These are phyloP conservation scores for Ophiognomonia clavigignenti-juglandacearum DNA, from an alignment of 2,329 filamentous ascomycete species.

Conservation along the genomic window DNA sequence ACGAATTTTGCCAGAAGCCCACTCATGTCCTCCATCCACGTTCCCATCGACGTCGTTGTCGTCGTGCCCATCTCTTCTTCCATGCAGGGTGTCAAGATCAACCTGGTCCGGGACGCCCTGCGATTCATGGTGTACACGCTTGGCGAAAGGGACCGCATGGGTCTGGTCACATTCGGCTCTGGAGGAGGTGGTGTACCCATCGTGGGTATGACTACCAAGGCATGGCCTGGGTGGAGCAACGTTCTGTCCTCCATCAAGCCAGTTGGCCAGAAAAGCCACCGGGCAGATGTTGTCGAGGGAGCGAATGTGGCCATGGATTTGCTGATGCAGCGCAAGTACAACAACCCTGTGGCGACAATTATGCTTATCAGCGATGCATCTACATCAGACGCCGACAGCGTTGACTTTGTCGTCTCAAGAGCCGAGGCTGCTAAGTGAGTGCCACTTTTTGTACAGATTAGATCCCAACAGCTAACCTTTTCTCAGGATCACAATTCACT, in stretches of 20 bases:
- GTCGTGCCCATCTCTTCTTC: slow-evolving; percentile 96
- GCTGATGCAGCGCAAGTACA: slow-evolving; percentile 94
- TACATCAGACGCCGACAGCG: slow-evolving; percentile 87
- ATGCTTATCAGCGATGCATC: slow-evolving; percentile 96
- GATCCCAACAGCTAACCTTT: slow-evolving; percentile 20
- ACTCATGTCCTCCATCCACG: slow-evolving; percentile 60
- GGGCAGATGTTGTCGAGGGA: slow-evolving; percentile 94
- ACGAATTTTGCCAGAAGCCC: slow-evolving; percentile 61
- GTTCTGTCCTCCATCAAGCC: slow-evolving; percentile 84
- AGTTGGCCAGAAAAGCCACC: slow-evolving; percentile 92
- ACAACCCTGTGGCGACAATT: slow-evolving; percentile 92
- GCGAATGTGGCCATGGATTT: slow-evolving; percentile 98
- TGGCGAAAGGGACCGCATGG: slow-evolving; percentile 93
- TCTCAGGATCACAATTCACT: slow-evolving; percentile 84
- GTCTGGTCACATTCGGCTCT: slow-evolving; percentile 92
- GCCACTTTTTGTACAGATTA: neutral
- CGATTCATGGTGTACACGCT: slow-evolving; percentile 88
- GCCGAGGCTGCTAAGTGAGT: slow-evolving; percentile 93
- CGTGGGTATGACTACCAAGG: slow-evolving; percentile 97
- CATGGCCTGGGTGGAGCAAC: slow-evolving; percentile 87
- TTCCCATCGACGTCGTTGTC: slow-evolving; percentile 91
- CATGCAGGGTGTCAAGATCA: slow-evolving; percentile 99
- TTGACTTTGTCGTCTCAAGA: slow-evolving; percentile 94
- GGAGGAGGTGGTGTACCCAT: slow-evolving; percentile 89
- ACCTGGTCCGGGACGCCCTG: slow-evolving; percentile 82